phyloP scores from a whole-genome alignment of 2,329 filamentous ascomycete species.

The Sarocladium oryzae region DNA sequence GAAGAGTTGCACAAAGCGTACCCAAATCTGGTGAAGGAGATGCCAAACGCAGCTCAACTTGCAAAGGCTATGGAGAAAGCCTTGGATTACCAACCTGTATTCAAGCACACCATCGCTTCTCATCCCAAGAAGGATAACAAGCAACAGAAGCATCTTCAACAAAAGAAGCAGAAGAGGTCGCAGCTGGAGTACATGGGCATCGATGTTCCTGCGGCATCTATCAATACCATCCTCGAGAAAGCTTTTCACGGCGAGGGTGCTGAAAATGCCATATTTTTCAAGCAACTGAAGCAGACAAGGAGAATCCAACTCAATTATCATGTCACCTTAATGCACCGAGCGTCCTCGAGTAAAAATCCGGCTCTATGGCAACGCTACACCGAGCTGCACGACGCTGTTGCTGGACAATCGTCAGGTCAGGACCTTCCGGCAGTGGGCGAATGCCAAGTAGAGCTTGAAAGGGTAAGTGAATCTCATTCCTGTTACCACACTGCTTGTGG shows the following conservation, averaged over 20 bases:
- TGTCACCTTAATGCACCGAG: constrained; percentile 86
- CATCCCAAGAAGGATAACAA: constrained; percentile 30
- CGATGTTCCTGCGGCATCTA: constrained; percentile 33
- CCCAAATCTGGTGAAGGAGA: constrained; percentile 63
- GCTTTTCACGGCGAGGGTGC: constrained; percentile 54
- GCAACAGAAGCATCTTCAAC: constrained; percentile 23
- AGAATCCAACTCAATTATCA: constrained; percentile 85
- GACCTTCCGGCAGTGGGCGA: constrained; percentile 41
- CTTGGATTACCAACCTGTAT: constrained; percentile 67
- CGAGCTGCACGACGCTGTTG: constrained; percentile 46
- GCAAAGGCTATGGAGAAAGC: constrained; percentile 73
- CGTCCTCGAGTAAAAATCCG: constrained; percentile 50
- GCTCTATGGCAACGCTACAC: constrained; percentile 71
- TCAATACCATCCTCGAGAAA: constrained; percentile 55
- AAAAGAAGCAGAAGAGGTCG: constrained; percentile 35
- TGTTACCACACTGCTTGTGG: not conserved
- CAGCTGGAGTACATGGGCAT: constrained; percentile 52
- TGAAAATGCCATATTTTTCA: constrained; percentile 55
- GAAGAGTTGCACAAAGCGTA: constrained; percentile 66
- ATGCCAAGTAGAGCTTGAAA: constrained; percentile 58
- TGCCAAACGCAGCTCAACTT: constrained; percentile 68
- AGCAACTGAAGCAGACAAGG: constrained; percentile 62
- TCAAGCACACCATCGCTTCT: constrained; percentile 68
- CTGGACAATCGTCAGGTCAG: constrained; percentile 24
- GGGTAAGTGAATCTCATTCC: constrained; percentile 30